phyloP scores from a whole-genome alignment of 306 rosid species.

The Cicer pinnatifidum region DNA sequence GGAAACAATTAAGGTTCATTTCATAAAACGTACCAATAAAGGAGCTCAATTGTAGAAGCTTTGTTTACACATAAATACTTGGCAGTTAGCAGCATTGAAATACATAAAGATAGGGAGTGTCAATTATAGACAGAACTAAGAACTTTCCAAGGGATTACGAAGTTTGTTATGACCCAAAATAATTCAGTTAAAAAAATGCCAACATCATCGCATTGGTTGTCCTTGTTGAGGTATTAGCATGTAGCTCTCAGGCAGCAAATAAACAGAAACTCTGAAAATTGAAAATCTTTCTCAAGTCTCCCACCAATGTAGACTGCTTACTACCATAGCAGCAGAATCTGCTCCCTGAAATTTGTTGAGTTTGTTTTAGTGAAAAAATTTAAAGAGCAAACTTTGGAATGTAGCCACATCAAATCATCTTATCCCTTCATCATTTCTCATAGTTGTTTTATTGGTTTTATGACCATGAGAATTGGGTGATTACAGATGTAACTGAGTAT shows the following conservation, averaged over 20 bases:
- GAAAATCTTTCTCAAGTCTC: slow-evolving; percentile 27
- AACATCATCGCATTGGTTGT: slow-evolving; percentile 22
- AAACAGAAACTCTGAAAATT: slow-evolving; percentile 16
- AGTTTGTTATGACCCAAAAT: slow-evolving; percentile 22
- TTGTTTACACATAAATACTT: slow-evolving; percentile 28
- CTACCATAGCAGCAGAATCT: slow-evolving; percentile 38
- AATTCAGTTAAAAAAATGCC: not conserved
- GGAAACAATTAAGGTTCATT: not conserved
- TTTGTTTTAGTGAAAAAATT: not conserved
- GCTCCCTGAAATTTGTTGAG: slow-evolving; percentile 48
- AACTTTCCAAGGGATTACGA: not conserved
- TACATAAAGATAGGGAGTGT: slow-evolving; percentile 16
- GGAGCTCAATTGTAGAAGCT: not conserved
- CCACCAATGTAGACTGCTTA: not conserved
- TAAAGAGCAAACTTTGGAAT: slow-evolving; percentile 18
- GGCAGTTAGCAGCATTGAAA: slow-evolving; percentile 8
- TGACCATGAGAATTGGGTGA: not conserved
- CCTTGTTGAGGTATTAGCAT: slow-evolving; percentile 21
- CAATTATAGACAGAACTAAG: slow-evolving; percentile 34
- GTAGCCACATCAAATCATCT: not conserved
- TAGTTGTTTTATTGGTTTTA: slow-evolving; percentile 6
- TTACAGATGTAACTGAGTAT: slow-evolving; percentile 4
- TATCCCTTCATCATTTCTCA: not conserved
- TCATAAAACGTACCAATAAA: not conserved
- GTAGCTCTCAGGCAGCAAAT: slow-evolving; percentile 12